Evolutionary conservation across 1,139 yeast species (phyloP), one percentile per base, ranked within the genome.

Genomic region (Geotrichum reessii): DNA sequence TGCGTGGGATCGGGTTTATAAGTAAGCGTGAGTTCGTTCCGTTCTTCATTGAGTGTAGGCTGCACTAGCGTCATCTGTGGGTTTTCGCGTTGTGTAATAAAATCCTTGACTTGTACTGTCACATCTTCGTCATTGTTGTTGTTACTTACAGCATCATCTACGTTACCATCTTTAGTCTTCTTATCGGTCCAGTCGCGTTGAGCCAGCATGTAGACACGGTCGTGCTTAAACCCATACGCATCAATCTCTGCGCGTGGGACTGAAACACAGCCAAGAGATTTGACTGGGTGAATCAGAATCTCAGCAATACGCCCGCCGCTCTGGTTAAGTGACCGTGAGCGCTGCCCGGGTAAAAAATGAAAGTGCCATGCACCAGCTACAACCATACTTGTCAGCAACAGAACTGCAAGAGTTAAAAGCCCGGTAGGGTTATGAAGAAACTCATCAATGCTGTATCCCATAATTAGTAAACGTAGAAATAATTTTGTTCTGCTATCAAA

Each of bases 171-270:
- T 44, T 50, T 33, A 12, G 40, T n/a, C n/a, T 24, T 37, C 21
- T 47, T 59, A n/a, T 50, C 49, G 1, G 63, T 59, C 22, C 46
- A 21, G 37, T 70, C 66, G 1, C 69, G 68, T 50, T 68, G 65
- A 0, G 74, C 75, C 33, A 78, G 63, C 73, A 75, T 73, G 62
- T 69, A 77, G 61, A 72, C 72, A 21, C 82, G 68, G 62, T 78
- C 82, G 56, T 75, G 66, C 64, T 71, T 73, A 59, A 78, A 69
- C 1, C 82, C 81, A 61, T 68, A 64, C 53, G 67, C 69, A 59
- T 71, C 74, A 27, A 78, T 62, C 33, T 68, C 70, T 70, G 77
- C 72, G 51, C 69, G 66, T 1, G 67, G 58, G 14, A 75, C 71
- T n/a, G 65, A 63, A 25, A 78, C 59, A 11, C 77, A 78, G 0